Evolutionary conservation across 169 alveolate genomes (phyloP).

Genomic region (Eimeria maxima): DNA sequence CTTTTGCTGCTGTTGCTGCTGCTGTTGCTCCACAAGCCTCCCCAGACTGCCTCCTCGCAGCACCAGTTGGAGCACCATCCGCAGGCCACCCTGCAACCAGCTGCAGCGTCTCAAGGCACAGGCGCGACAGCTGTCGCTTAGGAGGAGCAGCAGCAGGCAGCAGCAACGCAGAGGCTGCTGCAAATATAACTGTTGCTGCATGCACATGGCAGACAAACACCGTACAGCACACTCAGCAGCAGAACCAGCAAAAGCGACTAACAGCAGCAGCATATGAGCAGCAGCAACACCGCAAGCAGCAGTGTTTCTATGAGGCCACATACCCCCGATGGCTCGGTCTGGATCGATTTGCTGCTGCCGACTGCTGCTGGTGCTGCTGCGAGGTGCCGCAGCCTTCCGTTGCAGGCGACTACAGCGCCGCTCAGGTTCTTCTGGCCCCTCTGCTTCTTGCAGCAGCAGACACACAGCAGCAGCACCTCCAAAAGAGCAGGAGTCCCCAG

Average conservation of each 20-base stretch:
- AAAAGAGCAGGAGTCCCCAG: background rate
- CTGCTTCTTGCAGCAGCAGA: background rate
- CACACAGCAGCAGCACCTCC: constrained; percentile 42
- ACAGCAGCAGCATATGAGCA: background rate
- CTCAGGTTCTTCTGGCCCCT: background rate
- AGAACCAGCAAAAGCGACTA: too few relatives aligned
- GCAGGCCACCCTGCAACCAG: background rate
- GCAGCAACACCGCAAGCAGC: background rate
- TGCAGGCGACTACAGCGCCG: constrained; percentile 22
- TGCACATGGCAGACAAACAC: background rate
- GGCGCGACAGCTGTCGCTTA: background rate
- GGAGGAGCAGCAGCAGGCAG: constrained; percentile 59
- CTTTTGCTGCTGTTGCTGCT: constrained; percentile 37
- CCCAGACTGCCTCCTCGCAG: constrained; percentile 1
- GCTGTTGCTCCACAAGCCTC: constrained; percentile 5
- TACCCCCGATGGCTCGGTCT: background rate
- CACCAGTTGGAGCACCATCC: constrained; percentile 12
- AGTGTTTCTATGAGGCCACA: background rate
- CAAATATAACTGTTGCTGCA: constrained; percentile 9
- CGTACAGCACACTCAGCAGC: background rate
- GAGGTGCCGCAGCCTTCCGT: background rate
- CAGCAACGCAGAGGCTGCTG: background rate
- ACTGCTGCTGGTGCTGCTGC: constrained; percentile 7
- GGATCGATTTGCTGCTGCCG: constrained; percentile 5
- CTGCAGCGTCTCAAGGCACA: constrained; percentile 37